Percentiles rank a stretch among this genome's conserved stretches.
Evolutionary conservation across 345 rosid species (phyloP).

Genomic region (Salix brachista): DNA sequence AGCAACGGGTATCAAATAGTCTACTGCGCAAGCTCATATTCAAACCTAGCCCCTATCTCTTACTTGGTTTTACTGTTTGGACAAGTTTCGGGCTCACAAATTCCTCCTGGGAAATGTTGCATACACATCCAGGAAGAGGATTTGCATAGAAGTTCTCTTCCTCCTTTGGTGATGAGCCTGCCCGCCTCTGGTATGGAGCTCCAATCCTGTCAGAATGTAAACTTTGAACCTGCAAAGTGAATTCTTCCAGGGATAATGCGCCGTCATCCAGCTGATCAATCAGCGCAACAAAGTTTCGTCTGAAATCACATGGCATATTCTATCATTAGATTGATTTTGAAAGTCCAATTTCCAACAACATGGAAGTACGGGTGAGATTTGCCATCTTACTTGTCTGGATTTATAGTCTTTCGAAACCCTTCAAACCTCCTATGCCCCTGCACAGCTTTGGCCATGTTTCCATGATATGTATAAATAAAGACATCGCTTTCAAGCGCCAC

Average conservation of each 20-base stretch:
- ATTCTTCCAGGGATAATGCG: slow-evolving; percentile 59
- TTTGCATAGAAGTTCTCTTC: slow-evolving; percentile 93
- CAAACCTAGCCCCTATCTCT: slow-evolving; percentile 21
- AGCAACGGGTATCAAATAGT: slow-evolving; percentile 1
- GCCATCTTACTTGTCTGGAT: slow-evolving; percentile 64
- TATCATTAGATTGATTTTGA: neutral
- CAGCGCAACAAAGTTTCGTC: slow-evolving; percentile 61
- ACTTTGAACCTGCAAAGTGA: slow-evolving; percentile 59
- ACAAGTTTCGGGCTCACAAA: slow-evolving; percentile 21
- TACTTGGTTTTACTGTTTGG: slow-evolving; percentile 23
- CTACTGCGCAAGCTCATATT: slow-evolving; percentile 4
- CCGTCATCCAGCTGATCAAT: slow-evolving; percentile 72
- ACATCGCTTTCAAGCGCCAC: slow-evolving; percentile 93
- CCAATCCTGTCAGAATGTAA: slow-evolving; percentile 67
- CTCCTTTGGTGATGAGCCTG: slow-evolving; percentile 61
- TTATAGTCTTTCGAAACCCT: slow-evolving; percentile 79
- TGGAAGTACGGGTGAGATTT: neutral
- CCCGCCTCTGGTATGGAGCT: slow-evolving; percentile 59
- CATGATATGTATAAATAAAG: slow-evolving; percentile 86
- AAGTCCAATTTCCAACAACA: neutral
- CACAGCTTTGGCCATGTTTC: slow-evolving; percentile 98
- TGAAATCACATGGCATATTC: slow-evolving; percentile 27
- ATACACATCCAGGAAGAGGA: slow-evolving; percentile 85
- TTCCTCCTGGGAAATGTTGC: slow-evolving; percentile 40
- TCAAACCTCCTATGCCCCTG: slow-evolving; percentile 87